Evolutionary conservation across 164 flowering plant species (phyloP), one percentile per base, ranked within the genome.

Genomic region (Akebia trifoliata): DNA sequence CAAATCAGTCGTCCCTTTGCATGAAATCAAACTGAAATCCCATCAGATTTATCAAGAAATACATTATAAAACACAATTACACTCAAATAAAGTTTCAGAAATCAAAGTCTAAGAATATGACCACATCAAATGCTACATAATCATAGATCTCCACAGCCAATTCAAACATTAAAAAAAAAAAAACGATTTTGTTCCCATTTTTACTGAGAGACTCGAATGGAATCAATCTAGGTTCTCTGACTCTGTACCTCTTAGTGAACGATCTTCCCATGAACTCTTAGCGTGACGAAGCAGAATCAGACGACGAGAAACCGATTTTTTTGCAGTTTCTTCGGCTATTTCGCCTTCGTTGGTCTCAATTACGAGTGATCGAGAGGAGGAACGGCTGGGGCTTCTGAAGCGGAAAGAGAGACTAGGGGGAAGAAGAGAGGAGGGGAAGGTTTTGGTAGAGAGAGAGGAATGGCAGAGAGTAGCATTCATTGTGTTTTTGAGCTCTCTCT

Each of bases 261-360:
- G 81, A 60, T 77, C 54, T 21, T 60, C 67, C 85, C 85, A 81
- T 2, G 86, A 83, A 49, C 95, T 87, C 42, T 76, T 48, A 7
- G 91, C 95, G 26, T 87, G 91, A 31, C 95, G 87, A 56, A 87
- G 95, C 30, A 87, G 77, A 62, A 87, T 78, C 44, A 87, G 79
- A 30, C 95, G 90, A 44, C 90, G 91, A 65, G 78, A 21, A 6
- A 58, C 64, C 0, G 74, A 59, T 26, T 69, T 44, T 9, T 65
- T 35, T 9, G 22, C 32, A 11, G 57, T 44, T 38, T 57, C 74
- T 42, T 48, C 68, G 1, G 63, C 24, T 21, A 46, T 49, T 51
- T 66, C 50, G 46, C 50, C 64, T 34, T 69, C 62, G 35, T 34
- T 59, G 9, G 70, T 40, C 60, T 62, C 67, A 28, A 43, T 60